phyloP scores from a whole-genome alignment of 2,329 filamentous ascomycete species.

The Rhexocercosporidium sp. region DNA sequence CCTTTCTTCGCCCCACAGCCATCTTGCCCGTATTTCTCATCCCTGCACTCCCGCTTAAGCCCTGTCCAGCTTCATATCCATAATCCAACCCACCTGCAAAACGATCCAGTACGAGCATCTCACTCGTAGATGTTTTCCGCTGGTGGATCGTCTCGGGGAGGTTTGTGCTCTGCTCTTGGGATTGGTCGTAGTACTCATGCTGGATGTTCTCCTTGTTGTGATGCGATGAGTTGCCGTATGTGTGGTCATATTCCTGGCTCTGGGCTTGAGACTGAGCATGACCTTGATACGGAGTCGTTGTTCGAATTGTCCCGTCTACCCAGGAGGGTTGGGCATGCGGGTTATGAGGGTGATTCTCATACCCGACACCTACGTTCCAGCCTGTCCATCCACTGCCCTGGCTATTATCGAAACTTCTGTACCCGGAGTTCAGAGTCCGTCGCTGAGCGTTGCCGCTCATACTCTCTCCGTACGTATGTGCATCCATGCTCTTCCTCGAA shows the following conservation, averaged over 20 bases:
- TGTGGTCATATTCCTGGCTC: slow-evolving; percentile 31
- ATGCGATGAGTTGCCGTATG: slow-evolving; percentile 27
- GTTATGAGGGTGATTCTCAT: slow-evolving; percentile 13
- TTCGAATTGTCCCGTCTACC: not conserved
- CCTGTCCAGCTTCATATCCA: slow-evolving; percentile 31
- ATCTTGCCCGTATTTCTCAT: slow-evolving; percentile 22
- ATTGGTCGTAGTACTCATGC: slow-evolving; percentile 25
- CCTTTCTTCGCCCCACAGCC: slow-evolving; percentile 20
- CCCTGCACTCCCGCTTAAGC: slow-evolving; percentile 29
- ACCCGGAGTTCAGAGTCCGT: not conserved
- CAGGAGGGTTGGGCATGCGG: not conserved
- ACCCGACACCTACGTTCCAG: slow-evolving; percentile 19
- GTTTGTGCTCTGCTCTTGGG: slow-evolving; percentile 14
- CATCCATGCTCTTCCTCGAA: slow-evolving; percentile 12
- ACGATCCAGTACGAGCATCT: slow-evolving; percentile 36
- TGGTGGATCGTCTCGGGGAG: slow-evolving; percentile 18
- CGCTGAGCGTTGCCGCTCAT: not conserved
- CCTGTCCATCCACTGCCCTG: slow-evolving; percentile 5
- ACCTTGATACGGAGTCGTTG: not conserved
- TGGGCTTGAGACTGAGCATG: slow-evolving; percentile 3
- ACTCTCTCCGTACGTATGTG: not conserved
- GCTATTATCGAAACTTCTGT: slow-evolving; percentile 11
- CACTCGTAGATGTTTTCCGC: slow-evolving; percentile 26
- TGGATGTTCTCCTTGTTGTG: slow-evolving; percentile 20
- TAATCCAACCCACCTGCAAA: slow-evolving; percentile 33